A percentile compares a stretch with the other conserved stretches of the same genome.
phyloP scores from a whole-genome alignment of 2,329 filamentous ascomycete genomes.

The Colletotrichum tofieldiae region DNA sequence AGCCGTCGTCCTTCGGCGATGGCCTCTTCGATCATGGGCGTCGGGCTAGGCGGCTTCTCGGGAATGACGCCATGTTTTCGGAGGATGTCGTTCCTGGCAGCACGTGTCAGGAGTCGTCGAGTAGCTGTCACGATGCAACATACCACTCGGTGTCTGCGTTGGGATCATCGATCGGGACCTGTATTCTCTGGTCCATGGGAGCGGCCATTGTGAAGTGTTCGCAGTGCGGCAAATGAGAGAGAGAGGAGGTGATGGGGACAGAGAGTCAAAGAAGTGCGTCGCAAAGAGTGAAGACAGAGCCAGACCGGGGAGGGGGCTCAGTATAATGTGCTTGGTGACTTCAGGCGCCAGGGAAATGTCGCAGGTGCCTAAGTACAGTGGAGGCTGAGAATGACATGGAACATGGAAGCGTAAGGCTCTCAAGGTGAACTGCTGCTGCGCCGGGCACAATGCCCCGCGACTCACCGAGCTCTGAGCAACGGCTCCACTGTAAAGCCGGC shows the following conservation, averaged over 20 bases:
- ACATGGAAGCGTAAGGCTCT: conserved; percentile 4
- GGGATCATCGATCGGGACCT: conserved; percentile 92
- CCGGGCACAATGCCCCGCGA: conserved; percentile 19
- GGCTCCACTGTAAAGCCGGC: neutral
- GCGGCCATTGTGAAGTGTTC: conserved; percentile 67
- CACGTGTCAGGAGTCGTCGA: conserved; percentile 37
- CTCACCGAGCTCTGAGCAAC: conserved; percentile 13
- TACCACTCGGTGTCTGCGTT: conserved; percentile 99
- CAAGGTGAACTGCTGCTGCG: neutral
- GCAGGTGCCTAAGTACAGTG: conserved; percentile 25
- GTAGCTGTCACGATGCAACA: conserved; percentile 47
- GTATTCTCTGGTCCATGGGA: conserved; percentile 75
- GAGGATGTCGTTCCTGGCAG: conserved; percentile 93
- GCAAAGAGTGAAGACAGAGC: neutral
- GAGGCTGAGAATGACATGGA: conserved; percentile 17
- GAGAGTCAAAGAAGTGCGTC: conserved; percentile 2
- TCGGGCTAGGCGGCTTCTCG: conserved; percentile 96
- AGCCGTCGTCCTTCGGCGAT: conserved; percentile 85
- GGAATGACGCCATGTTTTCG: conserved; percentile 97
- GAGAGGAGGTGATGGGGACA: neutral
- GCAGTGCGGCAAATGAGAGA: neutral
- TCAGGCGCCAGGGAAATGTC: conserved; percentile 22
- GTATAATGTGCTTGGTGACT: neutral
- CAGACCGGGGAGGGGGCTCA: neutral
- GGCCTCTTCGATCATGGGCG: conserved; percentile 96